Evolutionary conservation across 768 basidiomycete species (phyloP).

Genomic region (Mycena chlorophos): DNA sequence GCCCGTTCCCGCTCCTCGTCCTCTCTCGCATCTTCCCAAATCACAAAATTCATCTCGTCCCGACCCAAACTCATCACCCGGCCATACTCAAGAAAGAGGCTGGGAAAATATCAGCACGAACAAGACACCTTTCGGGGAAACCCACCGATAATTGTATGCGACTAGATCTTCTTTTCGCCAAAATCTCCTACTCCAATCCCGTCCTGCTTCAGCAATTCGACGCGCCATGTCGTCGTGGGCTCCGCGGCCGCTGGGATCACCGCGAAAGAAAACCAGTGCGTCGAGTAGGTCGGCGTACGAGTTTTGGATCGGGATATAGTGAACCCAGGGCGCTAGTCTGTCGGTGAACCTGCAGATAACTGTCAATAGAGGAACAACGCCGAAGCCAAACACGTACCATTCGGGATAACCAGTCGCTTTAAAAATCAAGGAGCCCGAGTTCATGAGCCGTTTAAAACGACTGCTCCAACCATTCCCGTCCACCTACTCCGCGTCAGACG

Average conservation of each 20-base stretch:
- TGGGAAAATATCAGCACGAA: conserved; percentile 18
- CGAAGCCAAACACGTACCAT: conserved; percentile 42
- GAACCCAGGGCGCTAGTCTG: conserved; percentile 63
- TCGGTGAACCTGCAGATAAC: conserved; percentile 45
- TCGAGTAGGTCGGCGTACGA: conserved; percentile 71
- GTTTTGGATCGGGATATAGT: conserved; percentile 68
- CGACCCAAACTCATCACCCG: conserved; percentile 51
- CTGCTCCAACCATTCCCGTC: conserved; percentile 66
- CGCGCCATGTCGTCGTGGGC: conserved; percentile 59
- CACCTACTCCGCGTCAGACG: conserved; percentile 32
- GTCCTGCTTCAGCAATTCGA: conserved; percentile 57
- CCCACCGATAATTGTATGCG: conserved; percentile 59
- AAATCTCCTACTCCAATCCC: conserved; percentile 54
- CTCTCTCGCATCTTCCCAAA: conserved; percentile 12
- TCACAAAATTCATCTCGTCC: conserved; percentile 39
- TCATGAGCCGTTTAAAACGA: conserved; percentile 62
- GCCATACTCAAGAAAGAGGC: conserved; percentile 55
- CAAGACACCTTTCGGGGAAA: background rate
- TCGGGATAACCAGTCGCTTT: conserved; percentile 68
- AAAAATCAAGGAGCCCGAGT: conserved; percentile 58
- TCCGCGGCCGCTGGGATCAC: conserved; percentile 49
- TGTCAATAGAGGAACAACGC: background rate
- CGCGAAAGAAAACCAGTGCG: conserved; percentile 69
- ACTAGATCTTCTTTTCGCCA: conserved; percentile 64
- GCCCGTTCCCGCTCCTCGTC: conserved; percentile 6